Evolutionary conservation across 2,329 filamentous ascomycete species (phyloP).

Genomic region (Saccharata proteae): DNA sequence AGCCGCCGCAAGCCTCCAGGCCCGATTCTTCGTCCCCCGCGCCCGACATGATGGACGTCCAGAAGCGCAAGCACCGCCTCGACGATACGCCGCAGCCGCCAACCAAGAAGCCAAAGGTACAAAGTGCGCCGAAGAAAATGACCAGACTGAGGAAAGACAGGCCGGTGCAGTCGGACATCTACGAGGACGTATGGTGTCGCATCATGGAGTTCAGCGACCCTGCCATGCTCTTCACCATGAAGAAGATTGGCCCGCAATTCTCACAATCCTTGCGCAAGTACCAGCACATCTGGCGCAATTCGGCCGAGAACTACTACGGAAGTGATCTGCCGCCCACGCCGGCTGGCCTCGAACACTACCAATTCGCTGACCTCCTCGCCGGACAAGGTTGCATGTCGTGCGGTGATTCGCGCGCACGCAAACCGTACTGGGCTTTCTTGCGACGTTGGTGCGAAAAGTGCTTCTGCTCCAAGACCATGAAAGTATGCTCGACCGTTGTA

Average conservation of each 20-base stretch:
- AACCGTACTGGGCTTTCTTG: slow-evolving; percentile 31
- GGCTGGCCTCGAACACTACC: slow-evolving; percentile 24
- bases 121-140: slow-evolving; percentile 4
- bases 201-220: slow-evolving; percentile 11
- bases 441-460: slow-evolving; percentile 30
- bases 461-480: slow-evolving; percentile 19
- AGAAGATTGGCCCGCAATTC: slow-evolving; percentile 5
- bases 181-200: slow-evolving; percentile 12
- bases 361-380: slow-evolving; percentile 27
- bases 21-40: slow-evolving; percentile 1
- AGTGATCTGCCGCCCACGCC: slow-evolving; percentile 22
- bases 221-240: slow-evolving; percentile 10
- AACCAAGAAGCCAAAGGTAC: slow-evolving; percentile 1
- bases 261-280: slow-evolving; percentile 3
- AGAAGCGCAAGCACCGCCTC: slow-evolving; percentile 5
- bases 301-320: slow-evolving; percentile 21
- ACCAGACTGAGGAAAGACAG: slow-evolving; percentile 12
- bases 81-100: slow-evolving; percentile 4
- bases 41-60: slow-evolving; percentile 5
- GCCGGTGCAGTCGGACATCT: slow-evolving; percentile 10
- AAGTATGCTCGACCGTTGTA: slow-evolving; percentile 9
- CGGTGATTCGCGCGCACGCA: slow-evolving; percentile 22
- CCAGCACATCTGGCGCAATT: slow-evolving; percentile 22
- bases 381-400: slow-evolving; percentile 29
- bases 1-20: slow-evolving; percentile 6